Base-by-base conservation (phyloP, 164 flowering plant species). In the Chloranthus sessilifolius region DNA sequence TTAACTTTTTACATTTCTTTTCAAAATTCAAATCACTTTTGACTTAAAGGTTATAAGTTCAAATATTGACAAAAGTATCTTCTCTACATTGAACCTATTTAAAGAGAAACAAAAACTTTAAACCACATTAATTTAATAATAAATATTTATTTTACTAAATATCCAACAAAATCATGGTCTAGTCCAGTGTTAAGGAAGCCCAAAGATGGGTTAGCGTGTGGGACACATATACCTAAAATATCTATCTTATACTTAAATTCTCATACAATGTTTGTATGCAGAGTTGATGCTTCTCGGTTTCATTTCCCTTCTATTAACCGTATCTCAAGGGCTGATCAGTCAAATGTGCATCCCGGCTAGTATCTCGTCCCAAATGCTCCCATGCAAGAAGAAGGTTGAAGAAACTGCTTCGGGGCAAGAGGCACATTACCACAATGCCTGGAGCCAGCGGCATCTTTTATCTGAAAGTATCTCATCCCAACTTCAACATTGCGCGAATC, bases 221-320 rank as follows among this genome's bases (percentile, higher is more conserved):
- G n/a, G n/a, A n/a, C n/a, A n/a, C n/a, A n/a, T n/a, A n/a, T n/a
- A n/a, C n/a, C n/a, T n/a, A n/a, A n/a, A n/a, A n/a, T n/a, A n/a
- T n/a, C n/a, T 5, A n/a, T 39, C 24, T 7, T 42, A 5, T 42
- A 22, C 23, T 1, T 42, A 7, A 12, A 4, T 4, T 21, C 25
- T 42, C 11, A 7, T 37, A 10, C 24, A 7, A 24, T 44, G 5
- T 44, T 40, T 55, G 36, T 3, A 17, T 56, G 62, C 85, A 87
- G 98, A 91, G 68, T 67, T 91, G 79, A 91, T 91, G 98, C 75
- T 91, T 24, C 65, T 91, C 56, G 98, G 98, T 25, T 91, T 91
- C 45, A 91, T 91, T 48, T 91, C 98, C 0, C 74, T 91, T 38
- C 67, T 91, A 39, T 58, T 91, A 58, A 76, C 96, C 0, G 94